Percentiles rank a stretch among this genome's conserved stretches.
Conservation (phyloP, 164 flowering plant species). For the grape (Vitis vinifera) region ASM3070453v1 NC_081807.1:871501-872000, state of each 20-base stretch:
- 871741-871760: slow-evolving; percentile 45
- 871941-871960: too few species aligned
- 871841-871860: slow-evolving; percentile 35
- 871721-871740: slow-evolving; percentile 36
- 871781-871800: slow-evolving; percentile 43
- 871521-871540: too few species aligned
- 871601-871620: background rate
- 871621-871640: slow-evolving; percentile 1
- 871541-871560: too few species aligned
- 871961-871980: too few species aligned
- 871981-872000: too few species aligned
- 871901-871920: too few species aligned
- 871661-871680: background rate
- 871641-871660: background rate
- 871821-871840: slow-evolving; percentile 51
- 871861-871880: slow-evolving; percentile 30
- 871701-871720: slow-evolving; percentile 41
- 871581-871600: background rate
- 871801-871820: slow-evolving; percentile 49
- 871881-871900: slow-evolving; percentile 3
- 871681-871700: slow-evolving; percentile 37
- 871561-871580: background rate
- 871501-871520: too few species aligned
- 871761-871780: slow-evolving; percentile 41
- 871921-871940: too few species aligned